phyloP scores from a whole-genome alignment of 768 basidiomycete species.

The Daedaleopsis nitida region DNA sequence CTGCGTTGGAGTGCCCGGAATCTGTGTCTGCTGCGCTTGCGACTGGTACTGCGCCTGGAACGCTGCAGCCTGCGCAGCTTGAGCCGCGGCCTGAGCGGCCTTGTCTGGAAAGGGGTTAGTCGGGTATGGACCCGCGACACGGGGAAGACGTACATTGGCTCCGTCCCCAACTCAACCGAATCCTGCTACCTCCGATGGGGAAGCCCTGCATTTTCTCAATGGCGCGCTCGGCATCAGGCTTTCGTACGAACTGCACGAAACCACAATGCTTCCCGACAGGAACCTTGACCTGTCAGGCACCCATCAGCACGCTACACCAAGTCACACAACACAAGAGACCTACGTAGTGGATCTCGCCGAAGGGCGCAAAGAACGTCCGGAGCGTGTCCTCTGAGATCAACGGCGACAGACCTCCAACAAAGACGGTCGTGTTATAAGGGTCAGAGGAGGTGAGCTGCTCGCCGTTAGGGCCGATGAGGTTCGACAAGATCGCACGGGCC shows the following conservation, averaged over 20 bases:
- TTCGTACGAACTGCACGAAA: conserved; percentile 92
- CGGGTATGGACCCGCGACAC: not conserved
- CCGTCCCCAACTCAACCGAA: conserved; percentile 90
- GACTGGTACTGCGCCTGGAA: conserved; percentile 45
- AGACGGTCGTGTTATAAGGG: conserved; percentile 96
- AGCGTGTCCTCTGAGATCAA: conserved; percentile 90
- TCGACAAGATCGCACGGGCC: conserved; percentile 79
- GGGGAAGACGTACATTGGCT: conserved; percentile 72
- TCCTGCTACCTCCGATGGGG: conserved; percentile 89
- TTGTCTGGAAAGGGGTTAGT: conserved; percentile 58
- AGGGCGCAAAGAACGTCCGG: conserved; percentile 89
- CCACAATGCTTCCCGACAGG: conserved; percentile 95
- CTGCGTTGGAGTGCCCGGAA: conserved; percentile 4
- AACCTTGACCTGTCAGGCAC: conserved; percentile 77
- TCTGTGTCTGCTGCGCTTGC: conserved; percentile 12
- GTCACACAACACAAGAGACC: conserved; percentile 28
- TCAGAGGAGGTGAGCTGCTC: conserved; percentile 87
- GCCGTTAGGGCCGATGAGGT: conserved; percentile 83
- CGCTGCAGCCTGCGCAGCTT: conserved; percentile 72
- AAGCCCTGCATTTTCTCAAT: conserved; percentile 98
- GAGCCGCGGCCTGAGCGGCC: conserved; percentile 88
- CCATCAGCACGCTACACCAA: conserved; percentile 3
- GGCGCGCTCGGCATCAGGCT: conserved; percentile 87
- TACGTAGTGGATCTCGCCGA: conserved; percentile 92
- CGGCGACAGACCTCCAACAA: conserved; percentile 88